A percentile compares a stretch with the other conserved stretches of the same genome.
These are phyloP conservation scores for Coprinopsis strossmayeri DNA, from an alignment of 768 basidiomycete genomes.

Conservation along the genomic window DNA sequence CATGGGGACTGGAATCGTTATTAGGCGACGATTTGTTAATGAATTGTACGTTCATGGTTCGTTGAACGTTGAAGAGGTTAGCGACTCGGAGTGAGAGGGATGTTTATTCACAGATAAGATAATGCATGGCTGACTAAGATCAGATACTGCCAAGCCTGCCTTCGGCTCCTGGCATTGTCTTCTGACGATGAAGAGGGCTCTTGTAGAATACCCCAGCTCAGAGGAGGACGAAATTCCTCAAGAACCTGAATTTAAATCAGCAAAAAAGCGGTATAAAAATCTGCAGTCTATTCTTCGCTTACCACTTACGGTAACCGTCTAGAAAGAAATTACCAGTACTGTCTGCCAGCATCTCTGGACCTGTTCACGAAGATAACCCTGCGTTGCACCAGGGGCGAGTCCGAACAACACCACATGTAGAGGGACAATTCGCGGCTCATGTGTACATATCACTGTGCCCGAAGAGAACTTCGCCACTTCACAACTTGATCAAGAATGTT, in stretches of 20 bases:
- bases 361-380: constrained; percentile 64
- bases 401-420: constrained; percentile 70
- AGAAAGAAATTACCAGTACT: constrained; percentile 59
- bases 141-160: too few relatives aligned
- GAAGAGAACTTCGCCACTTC: constrained; percentile 34
- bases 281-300: neutral
- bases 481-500: constrained; percentile 38
- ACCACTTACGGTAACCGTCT: neutral
- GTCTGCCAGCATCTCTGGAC: constrained; percentile 37
- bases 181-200: constrained; percentile 30
- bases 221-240: constrained; percentile 36
- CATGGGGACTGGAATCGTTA: constrained; percentile 21
- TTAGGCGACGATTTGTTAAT: constrained; percentile 51
- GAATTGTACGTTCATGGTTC: constrained; percentile 61
- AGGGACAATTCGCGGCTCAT: constrained; percentile 81
- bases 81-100: neutral
- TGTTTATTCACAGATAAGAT: too few relatives aligned
- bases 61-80: neutral
- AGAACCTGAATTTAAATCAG: constrained; percentile 11
- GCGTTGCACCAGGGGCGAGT: constrained; percentile 78
- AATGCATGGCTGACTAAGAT: too few relatives aligned
- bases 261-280: constrained; percentile 37
- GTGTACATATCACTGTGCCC: constrained; percentile 64
- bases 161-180: too few relatives aligned
- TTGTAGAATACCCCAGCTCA: constrained; percentile 49